Base-by-base conservation (phyloP, 768 basidiomycete species). In the Rhodotorula paludigena region DNA sequence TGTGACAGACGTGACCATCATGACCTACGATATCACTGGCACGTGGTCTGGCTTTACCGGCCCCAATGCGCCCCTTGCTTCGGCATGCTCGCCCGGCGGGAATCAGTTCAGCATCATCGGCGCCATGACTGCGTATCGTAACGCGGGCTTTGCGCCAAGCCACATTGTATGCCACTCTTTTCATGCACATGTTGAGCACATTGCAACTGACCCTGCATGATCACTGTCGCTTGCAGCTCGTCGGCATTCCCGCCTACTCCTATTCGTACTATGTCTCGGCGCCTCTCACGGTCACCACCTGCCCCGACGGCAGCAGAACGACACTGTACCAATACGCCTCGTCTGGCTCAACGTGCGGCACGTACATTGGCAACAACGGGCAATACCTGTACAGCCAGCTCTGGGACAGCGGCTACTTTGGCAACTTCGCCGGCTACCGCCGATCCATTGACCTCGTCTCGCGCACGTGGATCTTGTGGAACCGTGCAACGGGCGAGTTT, bases 51-150 rank as follows among this genome's bases (percentile, higher is more conserved):
- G 66, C 56, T 70, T 63, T 57, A 65, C 73, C 1, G 75, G 75
- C 21, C 66, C 74, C 9, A 76, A 76, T 63, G 60, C 75, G 39
- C 75, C 75, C 5, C 71, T 75, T 14, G 57, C 44, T 23, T 61
- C 75, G 57, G 60, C 68, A 2, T 76, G 75, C 60, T 51, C 59
- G 5, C 63, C 73, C 28, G 48, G 68, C 0, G 30, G 35, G 6
- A 69, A 75, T 53, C 73, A 66, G 3, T 56, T 63, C 56, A 60
- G 62, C 21, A 74, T 73, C 68, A 0, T 64, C 63, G 3, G 72
- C 66, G 58, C n/a, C n/a, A 48, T 48, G 12, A 12, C 25, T 2
- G 5, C 15, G 47, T 11, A 14, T 6, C 25, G 2, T 2, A 14
- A 15, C 8, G 72, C 73, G 11, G 73, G 74, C 23, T 70, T 75